Evolutionary conservation across 2,329 filamentous ascomycete species (phyloP), one percentile per base, ranked within the genome.

Genomic region (Aspergillus costaricaensis): DNA sequence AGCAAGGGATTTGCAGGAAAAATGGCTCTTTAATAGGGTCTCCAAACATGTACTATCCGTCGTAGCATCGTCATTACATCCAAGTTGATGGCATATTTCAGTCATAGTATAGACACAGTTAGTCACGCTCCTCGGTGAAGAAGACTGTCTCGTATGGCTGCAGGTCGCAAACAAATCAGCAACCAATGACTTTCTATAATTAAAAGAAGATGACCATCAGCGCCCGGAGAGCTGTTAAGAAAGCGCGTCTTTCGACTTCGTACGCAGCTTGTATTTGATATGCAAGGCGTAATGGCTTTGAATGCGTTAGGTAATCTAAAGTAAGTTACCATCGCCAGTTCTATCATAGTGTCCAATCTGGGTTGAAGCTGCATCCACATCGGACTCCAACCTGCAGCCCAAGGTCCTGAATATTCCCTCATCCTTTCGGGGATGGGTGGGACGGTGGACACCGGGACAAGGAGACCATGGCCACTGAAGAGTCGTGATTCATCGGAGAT

Each of bases 401-500:
- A 50, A 50, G 47, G 25, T 30, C 17, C 25, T 50, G 47, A 44
- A 55, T 55, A 55, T 55, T 55, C 53, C 53, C 53, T 55, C 48
- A 36, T 39, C 32, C 50, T 43, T 44, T 41, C 19, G 27, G 27
- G 55, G 44, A 12, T n/a, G 48, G 54, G 55, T 61, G 41, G 59
- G 50, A 59, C 56, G 43, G 54, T 60, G 55, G 48, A 44, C 32
- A 59, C 52, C 44, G 32, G 23, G 51, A 54, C 57, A 55, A 36
- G 47, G 53, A 36, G n/a, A 44, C 47, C 27, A 32, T 44, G 36
- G 36, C 62, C 60, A 56, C 55, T 59, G 55, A 58, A 27, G 38
- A 27, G 55, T 39, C 47, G 53, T 38, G 58, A 59, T 62, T 52
- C 59, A 62, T 58, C 27, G 64, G 63, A 63, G 62, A 62, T 62